Percentiles rank a stretch among this genome's conserved stretches.
Conservation (phyloP, 2,329 filamentous ascomycete genomes). For the Colletotrichum camelliae region DNA sequence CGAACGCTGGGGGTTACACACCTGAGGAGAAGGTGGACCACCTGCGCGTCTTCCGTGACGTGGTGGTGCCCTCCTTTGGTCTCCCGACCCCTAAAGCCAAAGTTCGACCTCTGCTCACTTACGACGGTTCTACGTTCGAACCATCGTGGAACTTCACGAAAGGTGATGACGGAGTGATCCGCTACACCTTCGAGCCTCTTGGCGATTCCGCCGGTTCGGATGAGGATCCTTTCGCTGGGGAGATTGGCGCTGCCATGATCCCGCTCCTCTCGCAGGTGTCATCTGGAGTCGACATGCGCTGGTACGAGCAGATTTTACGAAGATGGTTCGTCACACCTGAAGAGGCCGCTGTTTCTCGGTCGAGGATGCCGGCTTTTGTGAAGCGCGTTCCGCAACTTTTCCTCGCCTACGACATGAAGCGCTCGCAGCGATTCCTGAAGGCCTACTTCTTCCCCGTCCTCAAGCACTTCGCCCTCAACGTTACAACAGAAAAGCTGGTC, state of each 20-base stretch:
- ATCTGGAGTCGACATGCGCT: conserved; percentile 10
- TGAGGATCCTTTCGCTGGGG: conserved; percentile 3
- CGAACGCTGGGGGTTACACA: conserved; percentile 1
- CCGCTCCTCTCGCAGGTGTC: conserved; percentile 1
- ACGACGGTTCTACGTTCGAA: conserved; percentile 12
- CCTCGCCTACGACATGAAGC: conserved; percentile 26
- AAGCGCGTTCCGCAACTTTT: conserved; percentile 26
- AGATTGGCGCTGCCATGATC: background rate
- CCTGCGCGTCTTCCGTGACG: conserved; percentile 16
- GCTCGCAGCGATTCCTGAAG: conserved; percentile 23
- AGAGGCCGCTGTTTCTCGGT: background rate
- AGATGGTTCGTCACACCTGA: conserved; percentile 10
- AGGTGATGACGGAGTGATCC: background rate
- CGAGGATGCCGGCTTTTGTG: background rate
- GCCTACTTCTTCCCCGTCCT: conserved; percentile 27
- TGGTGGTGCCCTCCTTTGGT: conserved; percentile 14
- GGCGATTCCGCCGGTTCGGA: background rate
- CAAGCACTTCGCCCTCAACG: conserved; percentile 24
- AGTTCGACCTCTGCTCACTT: conserved; percentile 5
- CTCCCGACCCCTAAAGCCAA: background rate
- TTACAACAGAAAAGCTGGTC: conserved; percentile 21
- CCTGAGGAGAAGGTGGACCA: conserved; percentile 11
- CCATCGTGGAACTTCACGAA: conserved; percentile 14
- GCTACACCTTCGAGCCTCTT: conserved; percentile 9
- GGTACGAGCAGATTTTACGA: conserved; percentile 3